These are phyloP conservation scores for Fusarium temperatum DNA, from an alignment of 2,329 filamentous ascomycete genomes.

Conservation along the genomic window DNA sequence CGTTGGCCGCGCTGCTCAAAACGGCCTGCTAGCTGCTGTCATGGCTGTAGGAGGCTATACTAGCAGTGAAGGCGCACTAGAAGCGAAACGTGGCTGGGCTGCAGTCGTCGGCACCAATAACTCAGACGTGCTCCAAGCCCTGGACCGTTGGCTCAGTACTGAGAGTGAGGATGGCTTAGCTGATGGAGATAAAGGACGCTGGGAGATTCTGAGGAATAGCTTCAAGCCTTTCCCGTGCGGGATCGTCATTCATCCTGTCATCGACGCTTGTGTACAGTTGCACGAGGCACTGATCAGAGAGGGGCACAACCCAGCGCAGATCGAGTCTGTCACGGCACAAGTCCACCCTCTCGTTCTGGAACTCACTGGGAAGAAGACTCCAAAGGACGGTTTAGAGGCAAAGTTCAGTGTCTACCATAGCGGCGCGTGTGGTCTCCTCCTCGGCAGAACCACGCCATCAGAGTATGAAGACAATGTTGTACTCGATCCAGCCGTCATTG, in stretches of 20 bases:
- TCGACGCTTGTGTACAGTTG: not conserved
- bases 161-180: not conserved
- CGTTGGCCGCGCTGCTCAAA: not conserved
- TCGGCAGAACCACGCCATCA: not conserved
- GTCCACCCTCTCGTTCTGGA: not conserved
- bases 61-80: not conserved
- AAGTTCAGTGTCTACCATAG: slow-evolving; percentile 13
- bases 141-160: not conserved
- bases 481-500: not conserved
- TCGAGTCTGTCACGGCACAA: not conserved
- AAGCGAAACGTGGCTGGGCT: slow-evolving; percentile 3
- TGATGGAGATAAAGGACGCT: not conserved
- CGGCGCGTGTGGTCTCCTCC: not conserved
- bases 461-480: not conserved
- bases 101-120: not conserved
- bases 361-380: not conserved
- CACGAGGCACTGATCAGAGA: not conserved
- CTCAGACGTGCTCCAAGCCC: not conserved
- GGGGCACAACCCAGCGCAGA: not conserved
- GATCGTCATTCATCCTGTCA: not conserved
- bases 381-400: not conserved
- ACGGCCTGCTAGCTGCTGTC: not conserved
- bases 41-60: slow-evolving; percentile 2
- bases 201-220: not conserved
- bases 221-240: not conserved